Evolutionary conservation across 148 eudicot genomes (phyloP).

Genomic region (Camellia lanceoleosa): DNA sequence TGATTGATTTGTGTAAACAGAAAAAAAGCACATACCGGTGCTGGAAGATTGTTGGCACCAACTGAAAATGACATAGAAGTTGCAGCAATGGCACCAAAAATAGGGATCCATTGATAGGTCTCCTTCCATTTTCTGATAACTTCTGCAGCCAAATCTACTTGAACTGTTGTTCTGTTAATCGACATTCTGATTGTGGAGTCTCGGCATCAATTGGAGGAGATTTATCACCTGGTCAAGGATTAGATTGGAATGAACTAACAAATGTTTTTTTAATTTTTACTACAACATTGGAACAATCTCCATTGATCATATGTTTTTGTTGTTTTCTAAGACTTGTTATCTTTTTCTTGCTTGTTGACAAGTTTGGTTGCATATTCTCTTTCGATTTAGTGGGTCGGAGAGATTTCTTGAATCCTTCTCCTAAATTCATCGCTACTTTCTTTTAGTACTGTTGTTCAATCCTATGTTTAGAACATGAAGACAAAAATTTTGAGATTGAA

Average conservation of each 20-base stretch:
- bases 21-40: conserved; percentile 2
- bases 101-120: conserved; percentile 6
- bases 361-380: background rate
- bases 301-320: background rate
- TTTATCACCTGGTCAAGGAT: background rate
- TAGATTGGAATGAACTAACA: background rate
- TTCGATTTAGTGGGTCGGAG: background rate
- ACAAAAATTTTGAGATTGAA: background rate
- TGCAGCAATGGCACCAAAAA: conserved; percentile 9
- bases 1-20: background rate
- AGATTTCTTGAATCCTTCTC: background rate
- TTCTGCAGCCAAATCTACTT: background rate
- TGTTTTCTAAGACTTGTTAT: background rate
- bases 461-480: background rate
- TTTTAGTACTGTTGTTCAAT: background rate
- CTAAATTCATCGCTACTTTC: background rate
- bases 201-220: background rate
- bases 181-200: background rate
- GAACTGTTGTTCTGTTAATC: background rate
- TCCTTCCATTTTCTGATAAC: conserved; percentile 1
- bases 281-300: background rate
- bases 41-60: conserved; percentile 10
- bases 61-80: background rate
- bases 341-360: background rate
- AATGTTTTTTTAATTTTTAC: background rate